Conservation (phyloP, 177 flowering plant genomes). For the Vitis hybrid region DNA sequence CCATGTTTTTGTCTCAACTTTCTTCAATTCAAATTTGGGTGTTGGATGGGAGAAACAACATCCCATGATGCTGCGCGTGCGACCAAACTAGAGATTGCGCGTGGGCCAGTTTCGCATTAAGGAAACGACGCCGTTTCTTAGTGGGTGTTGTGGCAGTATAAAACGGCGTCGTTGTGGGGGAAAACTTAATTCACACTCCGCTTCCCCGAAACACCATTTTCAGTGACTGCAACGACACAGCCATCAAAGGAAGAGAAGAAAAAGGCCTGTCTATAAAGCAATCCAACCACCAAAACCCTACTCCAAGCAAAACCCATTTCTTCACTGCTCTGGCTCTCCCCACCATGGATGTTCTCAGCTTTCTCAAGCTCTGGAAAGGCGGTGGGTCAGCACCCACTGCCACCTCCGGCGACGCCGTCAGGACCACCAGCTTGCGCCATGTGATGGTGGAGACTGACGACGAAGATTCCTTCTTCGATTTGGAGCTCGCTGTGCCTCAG, state of each 20-base stretch:
- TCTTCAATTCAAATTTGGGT: too few relatives aligned
- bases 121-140: too few relatives aligned
- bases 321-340: neutral
- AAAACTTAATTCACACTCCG: constrained; percentile 20
- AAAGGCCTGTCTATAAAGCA: constrained; percentile 13
- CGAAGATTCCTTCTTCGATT: constrained; percentile 37
- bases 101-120: too few relatives aligned
- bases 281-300: constrained; percentile 14
- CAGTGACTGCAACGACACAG: constrained; percentile 8
- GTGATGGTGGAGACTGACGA: constrained; percentile 1
- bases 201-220: constrained; percentile 24
- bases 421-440: neutral
- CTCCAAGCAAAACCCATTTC: neutral
- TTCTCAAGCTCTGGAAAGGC: constrained; percentile 26
- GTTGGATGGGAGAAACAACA: too few relatives aligned
- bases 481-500: constrained; percentile 25
- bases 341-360: constrained; percentile 32
- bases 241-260: constrained; percentile 23
- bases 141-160: too few relatives aligned
- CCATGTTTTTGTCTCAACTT: too few relatives aligned
- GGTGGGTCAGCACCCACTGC: constrained; percentile 5
- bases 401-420: constrained; percentile 1
- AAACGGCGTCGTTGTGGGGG: neutral
- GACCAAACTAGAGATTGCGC: too few relatives aligned
- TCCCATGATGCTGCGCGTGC: too few relatives aligned